Evolutionary conservation across 2,329 filamentous ascomycete genomes (phyloP), one percentile per base, ranked within the genome.

Genomic region (Fusarium secorum): DNA sequence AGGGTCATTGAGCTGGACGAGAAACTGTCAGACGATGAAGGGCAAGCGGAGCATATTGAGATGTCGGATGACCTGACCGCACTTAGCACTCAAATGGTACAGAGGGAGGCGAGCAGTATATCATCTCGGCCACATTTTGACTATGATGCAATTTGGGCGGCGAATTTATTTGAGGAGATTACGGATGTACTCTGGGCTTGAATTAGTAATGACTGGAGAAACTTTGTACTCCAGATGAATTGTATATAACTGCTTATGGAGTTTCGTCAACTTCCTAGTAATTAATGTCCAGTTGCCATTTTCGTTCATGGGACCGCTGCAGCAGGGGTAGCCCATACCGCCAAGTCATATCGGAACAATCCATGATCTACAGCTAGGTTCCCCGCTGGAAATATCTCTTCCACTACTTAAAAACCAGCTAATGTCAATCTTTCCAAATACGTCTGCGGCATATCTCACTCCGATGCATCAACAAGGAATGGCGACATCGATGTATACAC

Each of bases 131-230:
- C 64, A 1, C 58, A 46, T 20, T 66, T 66, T 24, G 62, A 66
- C 9, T 66, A 66, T 10, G 64, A 66, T 28, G 45, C 62, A 5
- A 66, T 66, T 20, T 66, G 64, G 64, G 64, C 64, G 15, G 62
- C 64, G 2, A 66, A 51, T 13, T 18, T 66, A 3, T 66, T 66
- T 5, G 64, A 66, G 5, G 64, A 66, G 39, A 66, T 66, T 17
- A 60, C 62, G 0, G 64, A 66, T 11, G 60, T 38, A 18, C 39
- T 66, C 4, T 66, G 63, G 63, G 49, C 63, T 5, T 66, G 20
- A 46, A 20, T 1, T 36, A 13, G 7, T n/a, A 11, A n/a, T 38
- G 3, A 10, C 4, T 4, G 3, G 10, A 26, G 17, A 26, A 5
- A 0, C 0, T 26, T 3, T n/a, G 1, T 8, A 2, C 3, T 5